Base-by-base conservation (phyloP, 148 eudicot genomes). In the Amaranthus cruentus region DNA sequence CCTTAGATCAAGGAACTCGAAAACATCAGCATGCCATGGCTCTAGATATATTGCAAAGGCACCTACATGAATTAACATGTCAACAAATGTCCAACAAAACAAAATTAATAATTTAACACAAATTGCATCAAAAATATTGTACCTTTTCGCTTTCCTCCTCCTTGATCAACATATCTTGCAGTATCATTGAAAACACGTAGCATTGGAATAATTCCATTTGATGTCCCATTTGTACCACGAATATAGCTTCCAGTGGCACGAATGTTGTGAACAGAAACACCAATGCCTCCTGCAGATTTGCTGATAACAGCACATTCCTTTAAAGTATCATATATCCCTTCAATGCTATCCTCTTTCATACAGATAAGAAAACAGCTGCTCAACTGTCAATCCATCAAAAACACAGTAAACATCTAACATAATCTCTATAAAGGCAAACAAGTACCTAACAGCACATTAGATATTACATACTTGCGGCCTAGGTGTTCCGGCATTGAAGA, bases 91-190 rank as follows among this genome's bases (percentile, higher is more conserved):
- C 47, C 43, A 14, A 43, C 61, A 56, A 18, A 5, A 62, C n/a
- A 12, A 38, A 57, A 70, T 62, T 4, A 9, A 7, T 28, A 28
- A 28, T 2, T 8, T 46, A 12, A 28, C 38, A 28, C 38, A 28
- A 28, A 28, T 14, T 13, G 12, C 14, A 11, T 43, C 54, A 50
- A 46, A 4, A 10, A 9, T 28, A 28, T 4, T 62, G 57, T 48
- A 93, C 98, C 98, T 80, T 95, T 95, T 72, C 98, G 84, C 83
- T 95, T 95, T 73, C 97, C 97, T 69, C 98, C 98, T 21, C 98
- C 98, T 85, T 95, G 98, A 73, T 95, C 98, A 72, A 95, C 98
- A 86, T 95, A 95, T 52, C 98, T 87, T 62, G 98, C 98, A 80
- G 98, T 95, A 76, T 95, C 98, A 81, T 95, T 95, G 67, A 91